A percentile compares a stretch with the other conserved stretches of the same genome.
Evolutionary conservation across 306 rosid species (phyloP).

Genomic region (Clitoria ternatea): DNA sequence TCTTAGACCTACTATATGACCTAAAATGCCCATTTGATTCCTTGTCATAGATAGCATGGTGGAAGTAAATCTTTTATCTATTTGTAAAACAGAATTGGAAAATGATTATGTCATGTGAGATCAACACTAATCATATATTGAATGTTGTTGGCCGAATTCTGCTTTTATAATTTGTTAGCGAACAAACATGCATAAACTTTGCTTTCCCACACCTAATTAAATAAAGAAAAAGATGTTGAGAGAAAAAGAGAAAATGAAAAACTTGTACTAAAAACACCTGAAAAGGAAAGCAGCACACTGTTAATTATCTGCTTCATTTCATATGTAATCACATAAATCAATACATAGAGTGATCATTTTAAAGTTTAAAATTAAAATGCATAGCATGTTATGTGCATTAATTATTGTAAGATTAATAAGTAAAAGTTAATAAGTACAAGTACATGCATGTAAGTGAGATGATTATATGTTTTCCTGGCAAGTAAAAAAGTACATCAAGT

Average conservation of each 20-base stretch:
- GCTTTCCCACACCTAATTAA: conserved; percentile 5
- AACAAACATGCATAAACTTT: too few relatives aligned
- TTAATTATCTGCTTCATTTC: not conserved
- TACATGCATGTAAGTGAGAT: not conserved
- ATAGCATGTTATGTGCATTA: not conserved
- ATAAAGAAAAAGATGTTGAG: not conserved
- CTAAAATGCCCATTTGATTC: too few relatives aligned
- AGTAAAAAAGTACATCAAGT: conserved; percentile 12
- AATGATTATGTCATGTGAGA: too few relatives aligned
- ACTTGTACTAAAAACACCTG: not conserved
- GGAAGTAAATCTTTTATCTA: too few relatives aligned
- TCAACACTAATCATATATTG: too few relatives aligned
- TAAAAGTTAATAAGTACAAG: too few relatives aligned
- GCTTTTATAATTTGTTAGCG: too few relatives aligned
- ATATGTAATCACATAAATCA: not conserved
- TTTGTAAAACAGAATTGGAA: too few relatives aligned
- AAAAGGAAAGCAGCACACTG: not conserved
- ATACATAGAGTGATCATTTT: not conserved
- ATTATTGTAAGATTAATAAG: not conserved
- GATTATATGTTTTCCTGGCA: not conserved
- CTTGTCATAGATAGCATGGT: too few relatives aligned
- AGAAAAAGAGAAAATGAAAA: not conserved
- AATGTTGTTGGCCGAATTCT: too few relatives aligned
- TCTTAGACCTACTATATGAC: not conserved
- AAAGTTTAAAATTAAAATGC: not conserved